Percentiles rank a stretch among this genome's conserved stretches.
These are phyloP conservation scores for Candida smagusa DNA, from an alignment of 1,139 yeast species.

Conservation along the genomic window DNA sequence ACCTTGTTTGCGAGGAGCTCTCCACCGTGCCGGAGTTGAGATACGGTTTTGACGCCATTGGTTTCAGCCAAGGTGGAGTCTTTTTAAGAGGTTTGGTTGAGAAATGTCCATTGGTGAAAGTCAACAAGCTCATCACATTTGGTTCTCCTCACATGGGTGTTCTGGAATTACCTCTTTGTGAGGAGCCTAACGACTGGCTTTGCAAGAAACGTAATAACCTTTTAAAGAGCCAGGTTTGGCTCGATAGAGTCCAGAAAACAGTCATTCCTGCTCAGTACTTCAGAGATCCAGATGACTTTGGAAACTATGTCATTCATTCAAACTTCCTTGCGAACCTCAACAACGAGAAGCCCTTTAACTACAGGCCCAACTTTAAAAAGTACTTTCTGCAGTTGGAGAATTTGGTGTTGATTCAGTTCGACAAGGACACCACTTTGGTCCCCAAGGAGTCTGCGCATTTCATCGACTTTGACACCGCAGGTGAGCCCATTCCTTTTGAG, in stretches of 20 bases:
- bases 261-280: slow-evolving; percentile 76
- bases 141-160: slow-evolving; percentile 86
- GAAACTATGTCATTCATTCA: slow-evolving; percentile 48
- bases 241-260: slow-evolving; percentile 50
- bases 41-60: slow-evolving; percentile 69
- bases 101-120: slow-evolving; percentile 46
- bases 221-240: slow-evolving; percentile 62
- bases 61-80: slow-evolving; percentile 82
- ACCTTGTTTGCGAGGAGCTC: slow-evolving; percentile 40
- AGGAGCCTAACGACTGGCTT: slow-evolving; percentile 50
- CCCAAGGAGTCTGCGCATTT: slow-evolving; percentile 76
- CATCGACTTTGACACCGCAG: slow-evolving; percentile 51
- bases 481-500: slow-evolving; percentile 42
- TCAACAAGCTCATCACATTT: slow-evolving; percentile 61
- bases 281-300: slow-evolving; percentile 50
- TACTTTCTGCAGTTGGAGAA: slow-evolving; percentile 44
- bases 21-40: slow-evolving; percentile 36
- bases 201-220: slow-evolving; percentile 56
- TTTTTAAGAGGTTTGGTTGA: slow-evolving; percentile 66
- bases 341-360: slow-evolving; percentile 46
- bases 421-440: slow-evolving; percentile 60
- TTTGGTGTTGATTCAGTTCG: slow-evolving; percentile 59
- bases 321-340: slow-evolving; percentile 62
- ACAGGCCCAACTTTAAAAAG: slow-evolving; percentile 32
- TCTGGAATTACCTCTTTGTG: slow-evolving; percentile 64